Base-by-base conservation (phyloP, 1,284 basidiomycete genomes). In the Pyrrhoderma lamaoense region DNA sequence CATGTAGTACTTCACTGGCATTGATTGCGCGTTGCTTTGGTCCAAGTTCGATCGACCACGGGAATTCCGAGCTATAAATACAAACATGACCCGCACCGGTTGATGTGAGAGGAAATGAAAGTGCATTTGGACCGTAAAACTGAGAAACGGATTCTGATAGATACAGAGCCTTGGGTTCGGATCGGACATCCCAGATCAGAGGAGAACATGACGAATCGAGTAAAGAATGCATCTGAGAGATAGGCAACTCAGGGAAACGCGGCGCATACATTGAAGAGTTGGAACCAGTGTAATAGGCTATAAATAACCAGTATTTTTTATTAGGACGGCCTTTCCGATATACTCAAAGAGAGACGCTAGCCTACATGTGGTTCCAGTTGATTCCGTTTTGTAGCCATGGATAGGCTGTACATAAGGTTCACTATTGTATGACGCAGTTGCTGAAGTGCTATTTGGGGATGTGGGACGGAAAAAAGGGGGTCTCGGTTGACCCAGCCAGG, bases 161-260 rank as follows among this genome's bases (percentile, higher is more conserved):
- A 8, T 43, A 34, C 14, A 57, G 40, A 19, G 45, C 23, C 22
- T 37, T 47, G 9, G 54, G 57, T 22, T 51, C 37, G 9, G 52
- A 22, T 22, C 57, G 56, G 25, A 58, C 56, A 31, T 58, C 57
- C 57, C 57, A 58, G 18, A 50, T 46, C 13, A 58, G 45, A 43
- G 53, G 27, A 3, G 53, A 42, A 21, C 11, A 43, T 18, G 49
- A 27, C 18, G 45, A 37, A 22, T 55, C 53, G 22, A 51, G 49
- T 11, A 55, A 42, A 9, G 45, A 25, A 22, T 55, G 53, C 16
- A 55, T 46, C 19, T 53, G 47, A 31, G 52, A 42, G 19, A 31
- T 31, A 13, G 19, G 48, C 11, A 18, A 25, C 19, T 45, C 42
- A 39, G 22, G 9, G 2, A 35, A 23, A 22, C 38, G 48, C 16